Conservation (phyloP, 345 rosid genomes). For the Salix caprea region DNA sequence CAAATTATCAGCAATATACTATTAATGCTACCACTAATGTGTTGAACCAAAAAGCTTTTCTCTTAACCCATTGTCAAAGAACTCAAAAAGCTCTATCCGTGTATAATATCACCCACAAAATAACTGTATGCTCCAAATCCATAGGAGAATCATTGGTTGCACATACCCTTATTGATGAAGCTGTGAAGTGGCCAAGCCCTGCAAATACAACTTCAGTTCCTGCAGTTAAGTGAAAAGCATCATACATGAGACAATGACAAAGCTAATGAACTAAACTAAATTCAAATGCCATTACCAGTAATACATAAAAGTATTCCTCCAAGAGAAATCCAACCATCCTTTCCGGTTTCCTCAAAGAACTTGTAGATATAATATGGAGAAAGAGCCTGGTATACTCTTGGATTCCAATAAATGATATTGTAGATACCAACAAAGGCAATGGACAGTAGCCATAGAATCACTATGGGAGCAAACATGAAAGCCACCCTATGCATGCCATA, state of each 20-base stretch:
- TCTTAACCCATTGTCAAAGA: not conserved
- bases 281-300: slow-evolving; percentile 50
- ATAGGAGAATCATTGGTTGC: not conserved
- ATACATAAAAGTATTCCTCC: slow-evolving; percentile 76
- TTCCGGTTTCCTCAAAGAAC: slow-evolving; percentile 66
- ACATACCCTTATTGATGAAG: slow-evolving; percentile 73
- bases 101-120: not conserved
- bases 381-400: slow-evolving; percentile 62
- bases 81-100: not conserved
- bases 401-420: slow-evolving; percentile 83
- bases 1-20: not conserved
- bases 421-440: slow-evolving; percentile 63
- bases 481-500: slow-evolving; percentile 70
- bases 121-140: not conserved
- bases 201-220: slow-evolving; percentile 86
- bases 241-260: slow-evolving; percentile 15
- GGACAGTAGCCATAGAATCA: slow-evolving; percentile 69
- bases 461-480: slow-evolving; percentile 69
- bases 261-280: slow-evolving; percentile 2
- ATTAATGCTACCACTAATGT: not conserved
- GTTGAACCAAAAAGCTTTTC: not conserved
- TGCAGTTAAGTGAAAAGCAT: slow-evolving; percentile 36
- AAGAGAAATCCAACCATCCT: slow-evolving; percentile 82
- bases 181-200: slow-evolving; percentile 70
- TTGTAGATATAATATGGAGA: slow-evolving; percentile 70